Evolutionary conservation across 1,139 yeast species (phyloP), one percentile per base, ranked within the genome.

Genomic region (Saccharomycopsis crataegensis): DNA sequence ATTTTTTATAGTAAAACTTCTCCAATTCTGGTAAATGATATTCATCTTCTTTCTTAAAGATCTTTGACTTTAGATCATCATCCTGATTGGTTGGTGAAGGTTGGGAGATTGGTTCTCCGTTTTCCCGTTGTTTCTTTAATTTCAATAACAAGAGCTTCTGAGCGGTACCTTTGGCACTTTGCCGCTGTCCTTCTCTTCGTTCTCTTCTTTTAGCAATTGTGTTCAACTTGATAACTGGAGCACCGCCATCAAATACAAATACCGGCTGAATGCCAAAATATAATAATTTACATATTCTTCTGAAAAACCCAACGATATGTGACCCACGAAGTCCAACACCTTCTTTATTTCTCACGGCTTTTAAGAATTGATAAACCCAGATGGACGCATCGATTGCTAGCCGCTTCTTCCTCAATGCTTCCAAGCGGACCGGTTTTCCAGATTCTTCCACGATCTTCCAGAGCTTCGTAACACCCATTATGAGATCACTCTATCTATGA

Each of bases 311-410:
- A 33, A 91, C 86, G 22, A 93, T 80, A 67, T 94, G 99, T 0
- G 97, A 85, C 59, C 82, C 86, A 43, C 78, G 78, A 58, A 93
- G 68, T 1, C 88, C 80, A 9, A 44, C 41, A 58, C 86, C 99
- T 45, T 86, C 86, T 46, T 79, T 71, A 64, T 90, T 96, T 61
- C 99, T 76, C 31, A 93, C 95, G 0, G 99, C 99, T 65, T 91
- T 93, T 60, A 94, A 72, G 64, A 94, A 94, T 67, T 94, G 99
- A 66, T 94, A 94, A 54, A 94, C 87, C 99, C 99, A 94, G 60
- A 94, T 94, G 1, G 98, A 91, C 0, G 99, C 99, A 73, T 94
- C 99, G 9, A 94, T 94, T 0, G 99, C 99, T 62, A 94, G 72
- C 56, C 79, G 75, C 65, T 86, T 86, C 57, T 90, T 80, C 16